Conservation (phyloP, 2,329 filamentous ascomycete species). For the Curvularia eragrostidis region DNA sequence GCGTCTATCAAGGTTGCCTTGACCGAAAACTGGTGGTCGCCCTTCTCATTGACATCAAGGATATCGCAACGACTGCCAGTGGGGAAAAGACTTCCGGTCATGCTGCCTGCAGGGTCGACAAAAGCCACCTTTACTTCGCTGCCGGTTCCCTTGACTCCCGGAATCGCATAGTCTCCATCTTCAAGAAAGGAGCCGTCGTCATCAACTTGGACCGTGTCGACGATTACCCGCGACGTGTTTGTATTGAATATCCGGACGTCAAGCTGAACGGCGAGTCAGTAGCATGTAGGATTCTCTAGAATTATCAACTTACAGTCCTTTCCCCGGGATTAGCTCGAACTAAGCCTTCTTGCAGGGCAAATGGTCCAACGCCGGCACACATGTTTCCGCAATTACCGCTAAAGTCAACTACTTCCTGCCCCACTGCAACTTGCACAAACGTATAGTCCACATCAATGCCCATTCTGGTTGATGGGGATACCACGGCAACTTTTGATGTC, state of each 20-base stretch:
- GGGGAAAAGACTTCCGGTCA: constrained; percentile 66
- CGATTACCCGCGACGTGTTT: constrained; percentile 69
- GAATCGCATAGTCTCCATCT: constrained; percentile 65
- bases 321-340: constrained; percentile 45
- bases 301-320: constrained; percentile 18
- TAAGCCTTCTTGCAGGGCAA: constrained; percentile 63
- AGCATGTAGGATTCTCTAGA: neutral
- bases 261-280: constrained; percentile 21
- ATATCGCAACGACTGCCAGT: constrained; percentile 62
- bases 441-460: constrained; percentile 70
- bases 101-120: constrained; percentile 66
- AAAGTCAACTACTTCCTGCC: constrained; percentile 66
- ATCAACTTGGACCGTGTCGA: constrained; percentile 58
- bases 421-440: constrained; percentile 72
- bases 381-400: constrained; percentile 79
- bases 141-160: constrained; percentile 66
- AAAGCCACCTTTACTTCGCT: constrained; percentile 67
- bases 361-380: constrained; percentile 70
- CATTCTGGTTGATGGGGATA: constrained; percentile 57
- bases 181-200: constrained; percentile 49
- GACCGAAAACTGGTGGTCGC: constrained; percentile 46
- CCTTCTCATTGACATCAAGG: constrained; percentile 43
- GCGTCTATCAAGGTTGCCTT: constrained; percentile 66
- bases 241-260: constrained; percentile 69
- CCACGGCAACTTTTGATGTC: constrained; percentile 72